Percentiles rank a stretch among this genome's conserved stretches.
Evolutionary conservation across 345 rosid species (phyloP).

Genomic region (Euphorbia pulcherrima): DNA sequence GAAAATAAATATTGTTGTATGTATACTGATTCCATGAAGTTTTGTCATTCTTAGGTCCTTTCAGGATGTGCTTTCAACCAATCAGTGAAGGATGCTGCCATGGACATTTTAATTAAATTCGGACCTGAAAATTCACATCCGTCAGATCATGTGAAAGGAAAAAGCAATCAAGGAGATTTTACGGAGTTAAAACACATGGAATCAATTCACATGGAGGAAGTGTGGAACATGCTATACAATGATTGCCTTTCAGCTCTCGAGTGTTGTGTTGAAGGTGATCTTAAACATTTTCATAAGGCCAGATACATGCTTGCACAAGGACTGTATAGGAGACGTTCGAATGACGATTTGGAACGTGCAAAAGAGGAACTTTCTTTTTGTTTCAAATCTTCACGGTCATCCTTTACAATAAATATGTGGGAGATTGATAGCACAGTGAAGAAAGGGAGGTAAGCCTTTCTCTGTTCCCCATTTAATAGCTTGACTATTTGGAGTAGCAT

Average conservation of each 20-base stretch:
- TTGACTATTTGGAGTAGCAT: slow-evolving; percentile 5
- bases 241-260: slow-evolving; percentile 89
- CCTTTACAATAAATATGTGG: slow-evolving; percentile 98
- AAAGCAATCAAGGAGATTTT: slow-evolving; percentile 33
- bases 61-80: slow-evolving; percentile 54
- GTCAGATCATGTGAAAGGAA: slow-evolving; percentile 38
- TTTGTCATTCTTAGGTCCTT: slow-evolving; percentile 48
- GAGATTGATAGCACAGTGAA: slow-evolving; percentile 98
- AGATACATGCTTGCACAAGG: slow-evolving; percentile 95
- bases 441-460: slow-evolving; percentile 68
- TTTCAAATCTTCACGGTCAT: slow-evolving; percentile 84
- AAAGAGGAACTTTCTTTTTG: slow-evolving; percentile 93
- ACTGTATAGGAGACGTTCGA: slow-evolving; percentile 62
- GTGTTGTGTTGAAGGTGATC: slow-evolving; percentile 88
- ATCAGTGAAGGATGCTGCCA: slow-evolving; percentile 56
- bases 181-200: slow-evolving; percentile 42
- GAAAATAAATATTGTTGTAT: background rate
- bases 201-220: slow-evolving; percentile 51
- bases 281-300: slow-evolving; percentile 96
- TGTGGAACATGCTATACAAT: slow-evolving; percentile 76
- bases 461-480: background rate
- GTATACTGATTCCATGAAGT: slow-evolving; percentile 1
- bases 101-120: slow-evolving; percentile 41
- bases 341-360: slow-evolving; percentile 80
- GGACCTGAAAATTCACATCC: slow-evolving; percentile 39